These are phyloP conservation scores for Didymella pinodella DNA, from an alignment of 2,329 filamentous ascomycete genomes.

Conservation along the genomic window DNA sequence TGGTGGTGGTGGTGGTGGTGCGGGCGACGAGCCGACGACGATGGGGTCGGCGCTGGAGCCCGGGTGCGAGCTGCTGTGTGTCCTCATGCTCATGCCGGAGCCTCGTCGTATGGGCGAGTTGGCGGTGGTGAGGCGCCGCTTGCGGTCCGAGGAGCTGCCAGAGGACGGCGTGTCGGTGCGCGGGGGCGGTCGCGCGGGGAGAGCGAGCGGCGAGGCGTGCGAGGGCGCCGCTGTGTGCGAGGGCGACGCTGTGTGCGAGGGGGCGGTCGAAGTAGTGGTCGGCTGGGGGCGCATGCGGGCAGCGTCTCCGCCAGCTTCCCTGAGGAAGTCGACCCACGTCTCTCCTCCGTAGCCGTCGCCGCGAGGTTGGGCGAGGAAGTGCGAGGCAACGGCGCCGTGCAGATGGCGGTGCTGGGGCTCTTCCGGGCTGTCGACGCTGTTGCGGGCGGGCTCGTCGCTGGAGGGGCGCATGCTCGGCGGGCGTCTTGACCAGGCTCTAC, in stretches of 20 bases:
- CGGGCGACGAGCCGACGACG: slow-evolving; percentile 33
- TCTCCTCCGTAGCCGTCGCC: slow-evolving; percentile 37
- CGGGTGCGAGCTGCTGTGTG: slow-evolving; percentile 27
- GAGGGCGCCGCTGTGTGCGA: slow-evolving; percentile 9
- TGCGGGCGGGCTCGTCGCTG: background rate
- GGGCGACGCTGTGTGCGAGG: slow-evolving; percentile 12
- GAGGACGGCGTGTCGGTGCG: slow-evolving; percentile 31
- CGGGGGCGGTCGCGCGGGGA: slow-evolving; percentile 32
- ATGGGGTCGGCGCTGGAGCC: slow-evolving; percentile 35
- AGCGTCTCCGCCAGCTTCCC: slow-evolving; percentile 32
- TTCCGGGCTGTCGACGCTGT: slow-evolving; percentile 3
- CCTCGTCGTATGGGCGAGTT: slow-evolving; percentile 44
- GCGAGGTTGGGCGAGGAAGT: slow-evolving; percentile 12
- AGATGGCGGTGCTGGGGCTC: slow-evolving; percentile 10
- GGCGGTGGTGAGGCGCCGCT: slow-evolving; percentile 47
- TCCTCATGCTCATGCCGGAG: slow-evolving; percentile 37
- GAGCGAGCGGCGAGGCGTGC: slow-evolving; percentile 15
- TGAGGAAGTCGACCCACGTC: slow-evolving; percentile 49
- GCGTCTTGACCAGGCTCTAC: background rate
- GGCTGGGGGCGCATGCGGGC: background rate
- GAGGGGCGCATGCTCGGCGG: slow-evolving; percentile 14
- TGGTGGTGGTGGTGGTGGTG: slow-evolving; percentile 3
- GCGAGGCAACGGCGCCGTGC: slow-evolving; percentile 5
- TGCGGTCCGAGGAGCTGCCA: slow-evolving; percentile 42
- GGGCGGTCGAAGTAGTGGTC: background rate